A percentile compares a stretch with the other conserved stretches of the same genome.
These are phyloP conservation scores for Phialophora expanda DNA, from an alignment of 2,329 filamentous ascomycete genomes.

Conservation along the genomic window DNA sequence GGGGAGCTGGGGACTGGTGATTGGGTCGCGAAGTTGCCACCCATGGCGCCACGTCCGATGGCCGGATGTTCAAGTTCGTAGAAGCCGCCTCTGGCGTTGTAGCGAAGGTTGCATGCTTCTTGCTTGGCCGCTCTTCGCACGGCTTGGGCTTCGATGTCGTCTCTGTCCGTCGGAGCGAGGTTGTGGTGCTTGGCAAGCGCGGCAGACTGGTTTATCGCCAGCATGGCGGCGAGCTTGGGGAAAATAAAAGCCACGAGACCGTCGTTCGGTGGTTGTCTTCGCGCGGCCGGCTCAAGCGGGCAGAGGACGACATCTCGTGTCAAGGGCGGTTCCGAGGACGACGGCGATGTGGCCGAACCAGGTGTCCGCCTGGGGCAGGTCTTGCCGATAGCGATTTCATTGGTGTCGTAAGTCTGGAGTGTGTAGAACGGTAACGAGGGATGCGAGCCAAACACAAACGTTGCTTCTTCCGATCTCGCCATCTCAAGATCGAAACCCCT, in stretches of 20 bases:
- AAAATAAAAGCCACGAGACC: constrained; percentile 54
- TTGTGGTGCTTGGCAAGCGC: constrained; percentile 49
- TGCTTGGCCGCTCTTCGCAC: constrained; percentile 52
- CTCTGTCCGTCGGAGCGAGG: constrained; percentile 49
- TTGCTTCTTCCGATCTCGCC: constrained; percentile 49
- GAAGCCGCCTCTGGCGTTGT: constrained; percentile 48
- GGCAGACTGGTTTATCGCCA: constrained; percentile 54
- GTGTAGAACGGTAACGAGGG: constrained; percentile 53
- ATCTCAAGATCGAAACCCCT: constrained; percentile 50
- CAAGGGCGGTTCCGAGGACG: constrained; percentile 42
- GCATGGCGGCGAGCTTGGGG: constrained; percentile 56
- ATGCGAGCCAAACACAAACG: constrained; percentile 51
- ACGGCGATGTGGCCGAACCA: not conserved
- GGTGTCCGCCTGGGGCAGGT: constrained; percentile 45
- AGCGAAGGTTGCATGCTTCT: constrained; percentile 54
- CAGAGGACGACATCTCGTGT: constrained; percentile 53
- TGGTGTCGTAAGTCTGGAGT: constrained; percentile 49
- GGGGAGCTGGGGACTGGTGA: constrained; percentile 20
- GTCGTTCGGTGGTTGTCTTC: constrained; percentile 49
- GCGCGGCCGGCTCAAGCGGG: constrained; percentile 47
- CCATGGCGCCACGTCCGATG: constrained; percentile 42
- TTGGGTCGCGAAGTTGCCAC: constrained; percentile 28
- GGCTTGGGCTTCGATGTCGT: constrained; percentile 52
- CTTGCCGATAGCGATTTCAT: constrained; percentile 51
- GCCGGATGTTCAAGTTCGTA: constrained; percentile 57